Conservation (phyloP, 2,329 filamentous ascomycete genomes). For the Xylariaceae sp. region DNA sequence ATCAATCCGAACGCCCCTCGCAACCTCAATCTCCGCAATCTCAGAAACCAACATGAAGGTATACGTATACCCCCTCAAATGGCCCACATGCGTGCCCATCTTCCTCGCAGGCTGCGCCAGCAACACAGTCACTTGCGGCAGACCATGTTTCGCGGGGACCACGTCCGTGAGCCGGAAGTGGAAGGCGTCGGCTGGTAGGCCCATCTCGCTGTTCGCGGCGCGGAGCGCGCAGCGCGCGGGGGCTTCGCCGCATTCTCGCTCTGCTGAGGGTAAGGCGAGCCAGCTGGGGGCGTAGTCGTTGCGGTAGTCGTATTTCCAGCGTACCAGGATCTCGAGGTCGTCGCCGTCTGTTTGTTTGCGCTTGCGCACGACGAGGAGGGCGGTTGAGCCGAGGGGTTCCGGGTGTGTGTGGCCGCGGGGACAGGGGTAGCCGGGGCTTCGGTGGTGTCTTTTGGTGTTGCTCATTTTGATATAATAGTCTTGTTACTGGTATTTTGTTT, state of each 20-base stretch:
- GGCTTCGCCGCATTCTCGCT: background rate
- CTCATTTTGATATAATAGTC: background rate
- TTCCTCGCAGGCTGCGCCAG: background rate
- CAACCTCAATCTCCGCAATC: background rate
- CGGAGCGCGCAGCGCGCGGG: background rate
- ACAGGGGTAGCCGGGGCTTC: background rate
- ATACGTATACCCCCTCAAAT: background rate
- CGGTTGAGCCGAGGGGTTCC: background rate
- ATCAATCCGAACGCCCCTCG: background rate
- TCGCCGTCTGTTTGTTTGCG: background rate
- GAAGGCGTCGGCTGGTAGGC: background rate
- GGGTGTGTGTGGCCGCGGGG: background rate
- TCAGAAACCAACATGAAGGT: background rate
- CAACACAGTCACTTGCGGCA: background rate
- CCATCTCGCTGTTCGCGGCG: background rate
- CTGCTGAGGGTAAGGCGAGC: background rate
- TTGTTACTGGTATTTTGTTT: background rate
- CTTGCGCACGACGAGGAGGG: background rate
- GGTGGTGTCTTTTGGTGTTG: background rate
- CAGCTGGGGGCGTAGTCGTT: background rate
- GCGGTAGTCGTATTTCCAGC: background rate
- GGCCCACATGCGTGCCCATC: background rate
- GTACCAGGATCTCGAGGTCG: background rate
- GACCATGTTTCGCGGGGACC: background rate
- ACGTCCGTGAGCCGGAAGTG: background rate